phyloP scores from a whole-genome alignment of 202 grass and related monocot genomes.

The Schoenoplectus tabernaemontani region DNA sequence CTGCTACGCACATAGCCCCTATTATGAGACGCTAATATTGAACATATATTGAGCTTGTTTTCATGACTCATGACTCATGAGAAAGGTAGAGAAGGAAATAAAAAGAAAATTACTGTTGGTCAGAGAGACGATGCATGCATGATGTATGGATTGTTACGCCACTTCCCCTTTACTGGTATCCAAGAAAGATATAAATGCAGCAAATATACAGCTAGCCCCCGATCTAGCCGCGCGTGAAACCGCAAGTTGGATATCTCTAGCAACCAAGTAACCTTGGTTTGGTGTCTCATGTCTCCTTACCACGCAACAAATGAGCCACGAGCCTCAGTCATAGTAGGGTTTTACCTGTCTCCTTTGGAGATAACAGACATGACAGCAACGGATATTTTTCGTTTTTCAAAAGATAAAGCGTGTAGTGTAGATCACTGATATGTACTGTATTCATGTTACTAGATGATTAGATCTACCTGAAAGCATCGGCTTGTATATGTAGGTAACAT shows the following conservation, averaged over 20 bases:
- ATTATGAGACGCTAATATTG: too few species aligned
- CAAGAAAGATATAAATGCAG: neutral
- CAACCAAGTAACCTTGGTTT: neutral
- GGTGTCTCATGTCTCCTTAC: conserved; percentile 12
- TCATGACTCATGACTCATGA: too few species aligned
- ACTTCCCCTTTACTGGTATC: too few species aligned
- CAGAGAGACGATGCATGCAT: too few species aligned
- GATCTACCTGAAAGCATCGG: neutral
- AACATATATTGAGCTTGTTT: too few species aligned
- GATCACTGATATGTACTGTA: neutral
- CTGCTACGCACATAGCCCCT: too few species aligned
- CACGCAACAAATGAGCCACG: conserved; percentile 10
- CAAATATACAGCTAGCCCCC: neutral
- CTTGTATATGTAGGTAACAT: too few species aligned
- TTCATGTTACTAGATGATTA: neutral
- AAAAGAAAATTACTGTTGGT: too few species aligned
- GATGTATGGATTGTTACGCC: too few species aligned
- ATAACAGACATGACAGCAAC: conserved; percentile 22
- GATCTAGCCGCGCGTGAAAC: conserved; percentile 4
- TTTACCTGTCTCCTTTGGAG: conserved; percentile 5
- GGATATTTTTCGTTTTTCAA: neutral
- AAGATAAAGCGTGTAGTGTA: neutral
- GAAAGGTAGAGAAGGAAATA: too few species aligned
- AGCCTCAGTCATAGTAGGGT: conserved; percentile 16
- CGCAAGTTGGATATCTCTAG: neutral